These are phyloP conservation scores for Catenaria anguillulae DNA, from an alignment of 371 early-diverging fungal species.

Conservation along the genomic window DNA sequence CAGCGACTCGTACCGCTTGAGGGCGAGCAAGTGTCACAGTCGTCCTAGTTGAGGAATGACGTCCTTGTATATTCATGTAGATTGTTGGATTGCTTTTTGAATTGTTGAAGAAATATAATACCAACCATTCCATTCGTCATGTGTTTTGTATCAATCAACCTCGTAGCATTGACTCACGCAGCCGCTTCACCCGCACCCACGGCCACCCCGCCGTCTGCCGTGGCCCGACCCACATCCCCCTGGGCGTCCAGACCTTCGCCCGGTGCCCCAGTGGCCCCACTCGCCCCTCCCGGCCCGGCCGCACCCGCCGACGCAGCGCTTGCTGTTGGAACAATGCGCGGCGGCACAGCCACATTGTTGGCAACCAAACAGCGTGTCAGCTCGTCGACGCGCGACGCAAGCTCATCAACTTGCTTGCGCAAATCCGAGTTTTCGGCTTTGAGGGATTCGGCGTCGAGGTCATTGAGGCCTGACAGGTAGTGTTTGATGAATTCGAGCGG, in stretches of 20 bases:
- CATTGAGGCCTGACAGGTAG: constrained; percentile 12
- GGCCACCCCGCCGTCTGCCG: too few species aligned
- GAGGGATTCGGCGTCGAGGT: constrained; percentile 31
- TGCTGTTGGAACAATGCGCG: too few species aligned
- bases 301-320: too few species aligned
- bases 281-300: background rate
- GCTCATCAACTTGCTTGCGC: constrained; percentile 26
- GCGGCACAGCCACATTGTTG: background rate
- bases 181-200: background rate
- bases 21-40: too few species aligned
- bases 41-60: too few species aligned
- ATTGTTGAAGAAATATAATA: too few species aligned
- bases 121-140: too few species aligned
- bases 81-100: too few species aligned
- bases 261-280: background rate
- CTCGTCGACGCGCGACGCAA: constrained; percentile 15
- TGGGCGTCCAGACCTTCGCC: background rate
- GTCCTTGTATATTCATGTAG: too few species aligned
- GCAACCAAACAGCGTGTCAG: background rate
- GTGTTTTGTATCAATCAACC: too few species aligned
- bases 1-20: too few species aligned
- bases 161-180: too few species aligned
- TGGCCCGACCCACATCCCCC: background rate
- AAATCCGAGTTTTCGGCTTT: constrained; percentile 34
- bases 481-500: constrained; percentile 23